Percentiles rank a stretch among this genome's conserved stretches.
Conservation (phyloP, 352 stramenopile species). For the Halophytophthora polymorphica region DNA sequence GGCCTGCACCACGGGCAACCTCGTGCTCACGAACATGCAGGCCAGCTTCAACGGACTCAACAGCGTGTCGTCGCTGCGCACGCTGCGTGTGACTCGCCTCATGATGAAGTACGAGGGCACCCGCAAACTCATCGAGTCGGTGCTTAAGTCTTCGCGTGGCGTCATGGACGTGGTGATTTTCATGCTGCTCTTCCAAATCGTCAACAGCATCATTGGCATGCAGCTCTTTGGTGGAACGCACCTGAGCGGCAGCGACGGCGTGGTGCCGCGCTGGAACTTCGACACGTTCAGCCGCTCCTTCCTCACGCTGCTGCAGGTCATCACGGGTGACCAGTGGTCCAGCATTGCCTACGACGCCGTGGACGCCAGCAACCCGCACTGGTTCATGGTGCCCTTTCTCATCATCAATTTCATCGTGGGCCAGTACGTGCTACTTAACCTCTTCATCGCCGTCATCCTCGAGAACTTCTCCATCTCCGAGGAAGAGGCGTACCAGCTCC, state of each 20-base stretch:
- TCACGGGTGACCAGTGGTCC: conserved; percentile 77
- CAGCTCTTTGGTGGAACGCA: conserved; percentile 67
- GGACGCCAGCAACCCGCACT: conserved; percentile 59
- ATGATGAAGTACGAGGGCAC: conserved; percentile 84
- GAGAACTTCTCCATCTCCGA: conserved; percentile 82
- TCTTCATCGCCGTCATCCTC: conserved; percentile 83
- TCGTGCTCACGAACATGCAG: conserved; percentile 66
- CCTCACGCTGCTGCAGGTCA: conserved; percentile 74
- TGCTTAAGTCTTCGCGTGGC: conserved; percentile 75
- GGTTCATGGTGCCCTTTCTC: conserved; percentile 72
- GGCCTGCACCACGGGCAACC: conserved; percentile 59
- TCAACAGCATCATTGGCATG: conserved; percentile 76
- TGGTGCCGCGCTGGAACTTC: conserved; percentile 75
- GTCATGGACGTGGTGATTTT: conserved; percentile 76
- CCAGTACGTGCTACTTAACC: conserved; percentile 77
- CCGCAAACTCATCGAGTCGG: conserved; percentile 72
- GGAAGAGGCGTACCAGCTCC: conserved; percentile 79
- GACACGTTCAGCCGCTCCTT: conserved; percentile 70
- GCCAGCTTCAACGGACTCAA: conserved; percentile 59
- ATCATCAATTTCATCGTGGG: conserved; percentile 74
- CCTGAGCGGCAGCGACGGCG: conserved; percentile 31
- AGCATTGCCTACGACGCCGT: conserved; percentile 74
- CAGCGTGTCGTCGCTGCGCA: conserved; percentile 64
- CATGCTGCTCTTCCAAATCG: conserved; percentile 71
- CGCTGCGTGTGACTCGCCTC: conserved; percentile 61